These are phyloP conservation scores for Thermothielavioides terrestris DNA, from an alignment of 495 filamentous ascomycete genomes.

Conservation along the genomic window DNA sequence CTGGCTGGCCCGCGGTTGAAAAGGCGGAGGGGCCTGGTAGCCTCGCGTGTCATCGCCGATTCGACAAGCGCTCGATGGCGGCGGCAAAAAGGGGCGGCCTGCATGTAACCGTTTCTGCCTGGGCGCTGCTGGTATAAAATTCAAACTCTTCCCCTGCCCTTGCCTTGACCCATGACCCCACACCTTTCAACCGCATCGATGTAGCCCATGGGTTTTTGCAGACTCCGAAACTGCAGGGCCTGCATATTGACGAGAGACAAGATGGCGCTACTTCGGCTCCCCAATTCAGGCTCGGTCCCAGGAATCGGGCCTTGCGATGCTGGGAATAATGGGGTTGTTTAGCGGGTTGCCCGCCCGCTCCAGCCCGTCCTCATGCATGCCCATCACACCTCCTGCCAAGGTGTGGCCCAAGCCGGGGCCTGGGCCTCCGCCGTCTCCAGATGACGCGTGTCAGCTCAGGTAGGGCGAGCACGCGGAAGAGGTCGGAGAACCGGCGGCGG, in stretches of 20 bases:
- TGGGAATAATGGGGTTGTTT: not conserved
- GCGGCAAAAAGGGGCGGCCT: slow-evolving; percentile 16
- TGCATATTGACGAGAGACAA: slow-evolving; percentile 11
- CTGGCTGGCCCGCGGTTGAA: slow-evolving; percentile 6
- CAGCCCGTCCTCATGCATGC: slow-evolving; percentile 18
- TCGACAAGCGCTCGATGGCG: not conserved
- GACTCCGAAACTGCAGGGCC: slow-evolving; percentile 3
- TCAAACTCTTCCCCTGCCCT: slow-evolving; percentile 7
- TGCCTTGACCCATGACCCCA: not conserved
- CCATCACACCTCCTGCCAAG: slow-evolving; percentile 14
- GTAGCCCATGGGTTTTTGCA: slow-evolving; percentile 6
- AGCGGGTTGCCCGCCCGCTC: slow-evolving; percentile 14
- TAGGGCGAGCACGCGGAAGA: not conserved
- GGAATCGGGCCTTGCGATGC: not conserved
- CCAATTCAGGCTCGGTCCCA: not conserved
- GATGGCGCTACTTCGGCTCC: slow-evolving; percentile 2
- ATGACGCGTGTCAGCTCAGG: too few relatives aligned
- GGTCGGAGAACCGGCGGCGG: not conserved
- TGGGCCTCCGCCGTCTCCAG: too few relatives aligned
- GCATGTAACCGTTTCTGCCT: slow-evolving; percentile 26
- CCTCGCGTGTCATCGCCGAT: slow-evolving; percentile 1
- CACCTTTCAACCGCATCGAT: slow-evolving; percentile 7
- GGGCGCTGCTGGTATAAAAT: slow-evolving; percentile 17
- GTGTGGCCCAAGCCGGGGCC: not conserved
- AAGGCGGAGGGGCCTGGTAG: not conserved